Base-by-base conservation (phyloP, 345 rosid genomes). In the Garcia nutans region DNA sequence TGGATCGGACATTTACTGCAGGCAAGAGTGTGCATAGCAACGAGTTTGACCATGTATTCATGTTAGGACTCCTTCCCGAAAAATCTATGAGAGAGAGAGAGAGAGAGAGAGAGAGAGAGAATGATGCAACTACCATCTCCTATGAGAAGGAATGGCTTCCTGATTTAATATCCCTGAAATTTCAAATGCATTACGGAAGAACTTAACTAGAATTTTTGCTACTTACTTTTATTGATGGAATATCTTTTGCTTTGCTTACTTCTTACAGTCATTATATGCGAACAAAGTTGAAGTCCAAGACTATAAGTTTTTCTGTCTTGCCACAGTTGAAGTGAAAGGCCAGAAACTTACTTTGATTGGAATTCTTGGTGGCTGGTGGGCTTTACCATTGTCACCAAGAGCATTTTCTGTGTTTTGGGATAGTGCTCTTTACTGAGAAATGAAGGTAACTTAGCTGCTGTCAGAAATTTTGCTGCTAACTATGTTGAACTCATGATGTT, bases 311-410 rank as follows among this genome's bases (percentile, higher is more conserved):
- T 78, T 86, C 12, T 86, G 90, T 84, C 71, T 89, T 73, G 93
- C 93, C 28, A 79, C 67, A 65, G 86, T 89, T 52, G 88, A 86
- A 82, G 71, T 79, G 22, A 68, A 71, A 47, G 84, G 77, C 71
- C 78, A 80, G 74, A 87, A 80, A 64, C 67, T 81, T 58, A 79
- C 45, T 37, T 41, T 89, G 81, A 72, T 87, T 0, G 90, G 88
- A 63, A 84, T 87, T 76, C 89, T 89, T 54, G 90, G 88, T 64
- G 83, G 86, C n/a, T 89, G 93, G 89, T 87, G 92, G 90, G 65
- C 68, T 55, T 79, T 86, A 81, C 87, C 88, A 42, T 74, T 74
- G 6, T 79, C 80, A 33, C 52, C 24, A 20, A 67, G 50, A 76
- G 37, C 77, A 8, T 54, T 80, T n/a, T 68, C 83, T 33, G 58